Percentiles rank a stretch among this genome's conserved stretches.
These are phyloP conservation scores for Hydnum rufescens DNA, from an alignment of 768 basidiomycete genomes.

Conservation along the genomic window DNA sequence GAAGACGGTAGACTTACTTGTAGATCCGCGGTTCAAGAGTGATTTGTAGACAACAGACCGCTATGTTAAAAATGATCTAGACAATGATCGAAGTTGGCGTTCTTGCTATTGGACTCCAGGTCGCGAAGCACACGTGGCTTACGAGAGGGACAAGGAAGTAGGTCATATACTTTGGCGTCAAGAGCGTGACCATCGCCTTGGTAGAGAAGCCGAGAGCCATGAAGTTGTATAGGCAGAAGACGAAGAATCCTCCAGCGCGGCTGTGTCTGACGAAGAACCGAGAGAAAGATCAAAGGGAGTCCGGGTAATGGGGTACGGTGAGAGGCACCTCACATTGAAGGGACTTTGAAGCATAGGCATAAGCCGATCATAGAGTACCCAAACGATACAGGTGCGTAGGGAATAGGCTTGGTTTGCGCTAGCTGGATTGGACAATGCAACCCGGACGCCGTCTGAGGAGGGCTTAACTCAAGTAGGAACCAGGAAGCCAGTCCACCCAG, in stretches of 20 bases:
- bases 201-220: constrained; percentile 18
- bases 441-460: no score
- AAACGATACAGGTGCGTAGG: constrained; percentile 23
- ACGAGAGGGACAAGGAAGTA: no score
- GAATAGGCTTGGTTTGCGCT: constrained; percentile 18
- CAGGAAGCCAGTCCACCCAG: no score
- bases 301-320: no score
- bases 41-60: constrained; percentile 23
- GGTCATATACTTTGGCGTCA: no score
- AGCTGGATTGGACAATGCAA: no score
- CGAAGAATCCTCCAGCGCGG: constrained; percentile 18
- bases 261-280: constrained; percentile 10
- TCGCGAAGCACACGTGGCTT: no score
- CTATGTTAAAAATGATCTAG: constrained; percentile 37
- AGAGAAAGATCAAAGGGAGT: constrained; percentile 11
- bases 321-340: constrained; percentile 19
- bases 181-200: no score
- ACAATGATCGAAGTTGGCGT: neutral
- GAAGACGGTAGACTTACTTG: no score
- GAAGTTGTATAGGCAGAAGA: constrained; percentile 19
- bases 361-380: constrained; percentile 26
- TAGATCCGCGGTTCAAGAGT: constrained; percentile 33
- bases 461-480: no score
- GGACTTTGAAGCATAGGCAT: constrained; percentile 25
- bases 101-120: no score